These are phyloP conservation scores for Ophiostoma sp. DNA, from an alignment of 2,329 filamentous ascomycete species.

Conservation along the genomic window DNA sequence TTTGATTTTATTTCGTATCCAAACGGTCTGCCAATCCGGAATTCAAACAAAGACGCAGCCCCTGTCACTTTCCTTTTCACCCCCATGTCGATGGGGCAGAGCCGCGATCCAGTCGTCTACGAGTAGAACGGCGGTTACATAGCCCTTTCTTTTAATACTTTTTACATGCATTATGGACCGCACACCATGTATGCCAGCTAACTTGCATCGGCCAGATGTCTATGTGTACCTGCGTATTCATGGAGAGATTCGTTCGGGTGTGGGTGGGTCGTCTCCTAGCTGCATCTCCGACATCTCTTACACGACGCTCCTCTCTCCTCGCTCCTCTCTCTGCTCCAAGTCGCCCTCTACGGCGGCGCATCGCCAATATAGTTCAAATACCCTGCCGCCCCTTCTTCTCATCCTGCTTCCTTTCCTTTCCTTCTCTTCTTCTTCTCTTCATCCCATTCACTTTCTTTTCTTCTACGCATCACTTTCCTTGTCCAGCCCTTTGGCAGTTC, in stretches of 20 bases:
- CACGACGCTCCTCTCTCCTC: not conserved
- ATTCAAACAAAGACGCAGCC: not conserved
- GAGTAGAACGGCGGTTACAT: not conserved
- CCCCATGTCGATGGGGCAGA: slow-evolving; percentile 7
- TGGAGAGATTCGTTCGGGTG: not conserved
- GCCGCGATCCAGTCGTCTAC: not conserved
- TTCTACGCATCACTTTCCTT: slow-evolving; percentile 12
- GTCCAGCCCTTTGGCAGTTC: slow-evolving; percentile 14
- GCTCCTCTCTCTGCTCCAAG: not conserved
- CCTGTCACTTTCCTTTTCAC: not conserved
- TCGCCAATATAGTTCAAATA: slow-evolving; percentile 11
- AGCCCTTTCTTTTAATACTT: too few relatives aligned
- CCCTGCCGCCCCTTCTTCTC: not conserved
- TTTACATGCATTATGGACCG: too few relatives aligned
- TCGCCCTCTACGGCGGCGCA: not conserved
- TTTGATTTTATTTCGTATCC: not conserved
- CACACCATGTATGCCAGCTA: too few relatives aligned
- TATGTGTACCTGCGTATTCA: not conserved
- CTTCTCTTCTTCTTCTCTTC: not conserved
- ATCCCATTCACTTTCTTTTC: slow-evolving; percentile 12
- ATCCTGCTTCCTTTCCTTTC: not conserved
- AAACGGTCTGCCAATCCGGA: not conserved
- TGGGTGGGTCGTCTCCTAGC: not conserved
- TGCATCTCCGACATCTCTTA: slow-evolving; percentile 8
- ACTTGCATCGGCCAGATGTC: not conserved